phyloP scores from a whole-genome alignment of 208 protist genomes.

The Wallacemonas sp. region DNA sequence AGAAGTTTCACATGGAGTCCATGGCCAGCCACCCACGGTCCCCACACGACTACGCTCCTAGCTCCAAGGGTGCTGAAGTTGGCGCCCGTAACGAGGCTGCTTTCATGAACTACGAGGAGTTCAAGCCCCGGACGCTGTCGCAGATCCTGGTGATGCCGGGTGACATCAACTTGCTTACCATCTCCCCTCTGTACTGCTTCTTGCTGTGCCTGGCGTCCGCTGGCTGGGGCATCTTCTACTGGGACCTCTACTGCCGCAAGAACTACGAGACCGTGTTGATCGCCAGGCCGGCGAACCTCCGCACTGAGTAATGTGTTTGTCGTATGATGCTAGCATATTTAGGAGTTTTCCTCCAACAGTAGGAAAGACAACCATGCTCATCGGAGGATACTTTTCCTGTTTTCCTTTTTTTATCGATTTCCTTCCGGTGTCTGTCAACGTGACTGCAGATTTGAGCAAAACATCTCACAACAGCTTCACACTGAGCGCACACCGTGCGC shows the following conservation, averaged over 20 bases:
- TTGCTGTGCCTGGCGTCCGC: constrained; percentile 56
- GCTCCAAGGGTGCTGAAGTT: constrained; percentile 80
- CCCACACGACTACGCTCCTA: constrained; percentile 68
- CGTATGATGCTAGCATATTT: background rate
- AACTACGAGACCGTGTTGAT: constrained; percentile 85
- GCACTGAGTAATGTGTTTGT: background rate
- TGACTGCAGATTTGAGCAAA: background rate
- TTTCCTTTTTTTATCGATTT: constrained; percentile 4
- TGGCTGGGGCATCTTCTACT: constrained; percentile 85
- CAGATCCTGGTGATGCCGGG: constrained; percentile 71
- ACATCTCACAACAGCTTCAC: background rate
- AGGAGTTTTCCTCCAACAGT: constrained; percentile 17
- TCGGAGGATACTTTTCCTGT: constrained; percentile 9
- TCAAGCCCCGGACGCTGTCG: constrained; percentile 50
- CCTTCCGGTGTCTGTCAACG: background rate
- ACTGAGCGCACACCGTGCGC: too few species aligned
- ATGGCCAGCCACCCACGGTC: constrained; percentile 72
- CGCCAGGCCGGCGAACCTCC: constrained; percentile 53
- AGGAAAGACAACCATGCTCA: constrained; percentile 12
- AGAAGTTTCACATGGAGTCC: constrained; percentile 58
- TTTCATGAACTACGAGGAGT: constrained; percentile 82
- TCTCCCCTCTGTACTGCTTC: constrained; percentile 69
- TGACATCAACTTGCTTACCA: constrained; percentile 75
- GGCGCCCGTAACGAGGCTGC: constrained; percentile 87
- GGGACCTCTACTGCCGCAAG: constrained; percentile 81